phyloP scores from a whole-genome alignment of 495 filamentous ascomycete genomes.

The Annulohypoxylon nitens region DNA sequence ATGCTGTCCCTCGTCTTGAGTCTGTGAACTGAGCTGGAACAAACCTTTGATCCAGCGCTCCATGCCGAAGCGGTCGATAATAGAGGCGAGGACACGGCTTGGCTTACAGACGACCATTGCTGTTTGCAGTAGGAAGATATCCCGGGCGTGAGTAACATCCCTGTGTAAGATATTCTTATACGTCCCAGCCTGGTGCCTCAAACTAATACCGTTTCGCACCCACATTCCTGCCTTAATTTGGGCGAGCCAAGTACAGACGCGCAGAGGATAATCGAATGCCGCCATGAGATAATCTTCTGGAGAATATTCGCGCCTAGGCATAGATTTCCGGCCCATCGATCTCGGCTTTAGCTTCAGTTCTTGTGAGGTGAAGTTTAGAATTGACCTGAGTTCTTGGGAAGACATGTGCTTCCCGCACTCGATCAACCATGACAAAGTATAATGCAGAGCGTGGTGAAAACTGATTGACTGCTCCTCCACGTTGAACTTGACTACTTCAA shows the following conservation, averaged over 20 bases:
- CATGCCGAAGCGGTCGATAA: slow-evolving; percentile 92
- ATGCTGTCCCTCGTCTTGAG: slow-evolving; percentile 85
- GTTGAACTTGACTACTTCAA: slow-evolving; percentile 84
- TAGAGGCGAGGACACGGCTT: slow-evolving; percentile 85
- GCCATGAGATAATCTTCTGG: slow-evolving; percentile 86
- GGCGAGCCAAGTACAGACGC: slow-evolving; percentile 94
- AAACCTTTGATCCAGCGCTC: slow-evolving; percentile 88
- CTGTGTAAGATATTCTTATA: slow-evolving; percentile 89
- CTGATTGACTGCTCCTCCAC: slow-evolving; percentile 92
- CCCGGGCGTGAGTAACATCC: slow-evolving; percentile 92
- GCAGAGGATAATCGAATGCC: slow-evolving; percentile 91
- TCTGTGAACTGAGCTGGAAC: slow-evolving; percentile 73
- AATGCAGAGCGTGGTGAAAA: slow-evolving; percentile 97
- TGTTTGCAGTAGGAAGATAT: slow-evolving; percentile 94
- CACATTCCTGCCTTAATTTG: slow-evolving; percentile 99
- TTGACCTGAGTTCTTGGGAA: slow-evolving; percentile 69
- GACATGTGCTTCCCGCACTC: slow-evolving; percentile 86
- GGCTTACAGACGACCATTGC: slow-evolving; percentile 89
- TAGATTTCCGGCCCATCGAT: slow-evolving; percentile 66
- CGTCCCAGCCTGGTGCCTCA: slow-evolving; percentile 92
- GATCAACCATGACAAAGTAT: slow-evolving; percentile 96
- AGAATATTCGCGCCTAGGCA: slow-evolving; percentile 62
- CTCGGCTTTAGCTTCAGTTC: slow-evolving; percentile 71
- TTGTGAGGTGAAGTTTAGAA: slow-evolving; percentile 71
- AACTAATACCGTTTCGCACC: slow-evolving; percentile 96